Base-by-base conservation (phyloP, 108 stramenopile genomes). In the Fragilariopsis cylindrus region DNA sequence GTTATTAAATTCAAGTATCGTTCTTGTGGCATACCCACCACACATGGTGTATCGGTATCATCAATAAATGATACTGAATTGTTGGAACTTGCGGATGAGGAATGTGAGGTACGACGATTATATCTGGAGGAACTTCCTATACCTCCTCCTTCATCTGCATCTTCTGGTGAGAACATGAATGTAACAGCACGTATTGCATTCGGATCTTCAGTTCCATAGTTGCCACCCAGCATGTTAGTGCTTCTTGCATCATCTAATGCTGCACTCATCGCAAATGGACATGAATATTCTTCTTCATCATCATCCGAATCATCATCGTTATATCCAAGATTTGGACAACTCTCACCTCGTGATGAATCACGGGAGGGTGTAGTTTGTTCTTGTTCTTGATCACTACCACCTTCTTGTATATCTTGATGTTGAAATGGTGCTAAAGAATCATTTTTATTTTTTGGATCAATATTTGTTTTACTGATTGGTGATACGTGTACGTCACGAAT, bases 1-100 rank as follows among this genome's bases (percentile, higher is more conserved):
- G 70, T 60, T 16, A 80, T 71, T 43, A 80, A 42, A 15, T 71
- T 70, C 8, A 80, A 75, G 11, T 80, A 80, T 8, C 79, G 67
- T 65, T 80, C 79, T 53, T 75, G 69, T 13, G 79, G 75, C 40
- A 71, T 68, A n/a, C 64, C 21, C 1, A 45, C 9, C 2, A 44
- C 62, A 8, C 30, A 30, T 30, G 1, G 30, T 2, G 30, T 30
- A 30, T 30, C 30, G 30, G 30, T 30, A 30, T 30, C 30, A 30
- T 30, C 30, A 30, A 30, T 30, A 30, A 30, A 30, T 30, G 30
- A 30, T 30, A 30, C 30, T 1, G 30, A 30, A 30, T 30, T 30
- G 30, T 30, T 30, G 30, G 30, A 30, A 30, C 30, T 30, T 30
- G 30, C 30, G 30, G 30, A 30, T 2, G 30, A 30, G 30, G 30